Evolutionary conservation across 2,329 filamentous ascomycete genomes (phyloP).

Genomic region (Cytospora schulzeri): DNA sequence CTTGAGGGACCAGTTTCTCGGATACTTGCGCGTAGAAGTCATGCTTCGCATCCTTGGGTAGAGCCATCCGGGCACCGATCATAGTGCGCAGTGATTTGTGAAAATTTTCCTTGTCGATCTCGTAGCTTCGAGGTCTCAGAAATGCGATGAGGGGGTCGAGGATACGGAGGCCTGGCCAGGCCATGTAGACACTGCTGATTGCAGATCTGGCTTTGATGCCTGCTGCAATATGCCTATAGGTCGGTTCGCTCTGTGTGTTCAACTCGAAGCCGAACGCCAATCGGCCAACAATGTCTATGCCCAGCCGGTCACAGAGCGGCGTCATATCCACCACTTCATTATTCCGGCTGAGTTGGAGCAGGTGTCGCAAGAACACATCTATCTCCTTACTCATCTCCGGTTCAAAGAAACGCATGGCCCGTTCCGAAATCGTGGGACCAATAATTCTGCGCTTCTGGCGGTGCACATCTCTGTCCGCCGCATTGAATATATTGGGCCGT

Average conservation of each 20-base stretch:
- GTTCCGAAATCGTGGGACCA: not conserved
- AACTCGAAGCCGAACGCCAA: conserved; percentile 30
- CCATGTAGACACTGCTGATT: not conserved
- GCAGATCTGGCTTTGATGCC: conserved; percentile 2
- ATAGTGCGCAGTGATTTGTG: conserved; percentile 2
- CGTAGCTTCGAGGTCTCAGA: not conserved
- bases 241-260: conserved; percentile 25
- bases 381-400: not conserved
- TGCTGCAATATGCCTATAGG: conserved; percentile 1
- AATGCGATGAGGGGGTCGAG: not conserved
- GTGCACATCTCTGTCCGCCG: not conserved
- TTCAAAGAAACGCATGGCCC: conserved; percentile 7
- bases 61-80: not conserved
- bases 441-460: not conserved
- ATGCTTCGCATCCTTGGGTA: conserved; percentile 8
- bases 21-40: conserved; percentile 2
- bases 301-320: too few species aligned
- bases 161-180: conserved; percentile 5
- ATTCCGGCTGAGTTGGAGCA: too few species aligned
- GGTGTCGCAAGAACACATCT: conserved; percentile 14
- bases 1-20: not conserved
- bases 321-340: too few species aligned
- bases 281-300: conserved; percentile 27
- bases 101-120: not conserved
- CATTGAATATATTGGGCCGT: conserved; percentile 7